phyloP scores from a whole-genome alignment of 306 rosid species.

The Medicago truncatula region MtrunA17r5.0-ANR NC_053045.1:37462001-37462500 shows the following conservation, averaged over 20 bases:
- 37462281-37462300: not conserved
- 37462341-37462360: not conserved
- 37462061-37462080: conserved; percentile 5
- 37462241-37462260: not conserved
- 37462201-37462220: not conserved
- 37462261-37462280: not conserved
- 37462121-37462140: not conserved
- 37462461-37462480: not conserved
- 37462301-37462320: not conserved
- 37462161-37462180: not conserved
- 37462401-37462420: not conserved
- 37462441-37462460: not conserved
- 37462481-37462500: not conserved
- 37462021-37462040: not conserved
- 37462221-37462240: not conserved
- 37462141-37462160: not conserved
- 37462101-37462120: not conserved
- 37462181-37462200: not conserved
- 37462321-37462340: not conserved
- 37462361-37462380: not conserved
- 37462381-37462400: not conserved
- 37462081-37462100: not conserved
- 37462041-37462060: not conserved
- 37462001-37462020: not conserved
- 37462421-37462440: not conserved